Evolutionary conservation across 257 asterid species (phyloP).

Genomic region (Prunella vulgaris): DNA sequence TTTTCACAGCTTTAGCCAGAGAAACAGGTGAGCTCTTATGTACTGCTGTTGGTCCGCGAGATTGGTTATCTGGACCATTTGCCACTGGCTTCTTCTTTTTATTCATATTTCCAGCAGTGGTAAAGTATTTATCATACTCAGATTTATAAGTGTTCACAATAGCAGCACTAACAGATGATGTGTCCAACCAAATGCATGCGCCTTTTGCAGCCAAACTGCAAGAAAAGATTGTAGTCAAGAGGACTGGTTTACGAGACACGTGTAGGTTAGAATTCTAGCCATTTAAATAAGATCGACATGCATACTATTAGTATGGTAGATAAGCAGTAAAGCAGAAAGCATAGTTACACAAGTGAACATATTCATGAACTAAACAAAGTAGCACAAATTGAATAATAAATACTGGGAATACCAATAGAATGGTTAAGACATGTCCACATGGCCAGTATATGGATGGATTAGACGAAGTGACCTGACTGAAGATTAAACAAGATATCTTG

Average conservation of each 20-base stretch:
- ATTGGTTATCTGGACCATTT: constrained; percentile 26
- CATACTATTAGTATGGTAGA: neutral
- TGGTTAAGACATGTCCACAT: neutral
- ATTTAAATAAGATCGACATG: neutral
- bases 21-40: constrained; percentile 77
- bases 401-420: constrained; percentile 3
- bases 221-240: constrained; percentile 15
- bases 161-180: constrained; percentile 86
- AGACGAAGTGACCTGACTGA: neutral
- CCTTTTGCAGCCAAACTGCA: constrained; percentile 84
- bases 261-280: neutral
- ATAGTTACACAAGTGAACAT: constrained; percentile 11
- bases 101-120: constrained; percentile 26
- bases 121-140: constrained; percentile 49
- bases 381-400: neutral
- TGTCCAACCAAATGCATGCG: constrained; percentile 79
- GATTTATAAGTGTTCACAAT: constrained; percentile 58
- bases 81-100: constrained; percentile 23
- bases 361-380: neutral
- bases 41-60: constrained; percentile 45
- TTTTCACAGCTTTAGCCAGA: constrained; percentile 85
- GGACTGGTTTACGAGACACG: neutral
- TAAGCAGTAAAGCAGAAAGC: constrained; percentile 1
- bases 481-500: neutral
- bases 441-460: neutral